Base-by-base conservation (phyloP, 2,329 filamentous ascomycete genomes). In the Mycosphaerella sp. region DNA sequence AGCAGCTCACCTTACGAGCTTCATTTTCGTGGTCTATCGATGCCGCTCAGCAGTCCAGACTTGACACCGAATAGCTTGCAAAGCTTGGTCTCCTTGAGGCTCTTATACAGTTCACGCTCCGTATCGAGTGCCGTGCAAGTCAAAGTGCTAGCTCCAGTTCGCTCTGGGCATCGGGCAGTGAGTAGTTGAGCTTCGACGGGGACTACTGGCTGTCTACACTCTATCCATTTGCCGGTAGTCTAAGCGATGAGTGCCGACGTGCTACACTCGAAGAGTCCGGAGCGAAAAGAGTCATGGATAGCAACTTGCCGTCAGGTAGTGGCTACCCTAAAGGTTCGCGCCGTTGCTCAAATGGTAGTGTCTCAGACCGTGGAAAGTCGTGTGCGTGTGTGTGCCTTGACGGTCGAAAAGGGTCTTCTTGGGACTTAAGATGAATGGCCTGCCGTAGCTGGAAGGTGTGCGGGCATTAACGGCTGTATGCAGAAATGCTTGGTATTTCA, bases 121-220 rank as follows among this genome's bases (percentile, higher is more conserved):
- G 21, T 10, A n/a, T 13, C n/a, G 32, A 44, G 34, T 49, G 46
- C 39, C 46, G 46, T 35, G 30, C 28, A 35, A 21, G 40, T 41
- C 34, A 25, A 14, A 17, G 17, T 34, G 17, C 16, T 48, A 48
- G 44, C 47, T 44, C n/a, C 16, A 17, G 39, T 14, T 17, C 40
- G 14, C 40, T 44, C 25, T 25, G 17, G 13, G 2, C 14, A 27
- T 16, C 27, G n/a, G 16, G 40, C 39, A 49, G 2, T 49, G 36
- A 50, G 40, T 44, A 27, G 41, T 43, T n/a, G 47, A 44, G 30
- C 41, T 43, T 25, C 14, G n/a, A 32, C 47, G 47, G 47, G 30
- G n/a, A 34, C 47, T 40, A 50, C 30, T 40, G 40, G 47, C 25
- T 50, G 47, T 50, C 21, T 18, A 14, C 3, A 37, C 30, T 32